Evolutionary conservation across 1,139 yeast genomes (phyloP), one percentile per base, ranked within the genome.

Genomic region (Yamadazyma taylorii): DNA sequence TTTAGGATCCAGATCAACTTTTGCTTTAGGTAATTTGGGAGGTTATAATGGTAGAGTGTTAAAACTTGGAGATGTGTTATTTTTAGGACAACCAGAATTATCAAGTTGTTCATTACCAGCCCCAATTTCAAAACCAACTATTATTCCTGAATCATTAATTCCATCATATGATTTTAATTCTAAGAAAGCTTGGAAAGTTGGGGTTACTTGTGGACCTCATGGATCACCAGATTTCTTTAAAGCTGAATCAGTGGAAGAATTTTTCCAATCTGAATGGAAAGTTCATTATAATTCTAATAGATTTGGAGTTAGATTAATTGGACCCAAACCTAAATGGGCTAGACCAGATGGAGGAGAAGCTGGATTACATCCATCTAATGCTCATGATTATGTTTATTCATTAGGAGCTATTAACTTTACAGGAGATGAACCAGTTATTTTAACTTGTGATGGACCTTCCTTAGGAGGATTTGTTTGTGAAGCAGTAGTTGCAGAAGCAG

Each of bases 261-360:
- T 92, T 64, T 88, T 90, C 57, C 53, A 70, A 5, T 75, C 80
- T 36, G 78, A 78, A 46, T 90, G 97, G 97, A 90, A 89, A 63
- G 90, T 90, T 33, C 97, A 92, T 60, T 92, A 92, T 71, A 92
- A 92, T 66, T 89, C 97, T 28, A 92, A 92, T 65, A 77, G 97
- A 62, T 90, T 90, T 62, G 98, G 97, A 58, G 95, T 92, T 30
- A 79, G 97, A 58, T 72, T 92, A 50, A 81, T 86, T 47, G 98
- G 97, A 34, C 97, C 97, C 41, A 90, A 89, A 61, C 98, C 97
- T 7, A 75, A 78, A 56, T 92, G 97, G 97, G 96, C 97, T 8
- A 80, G 97, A 66, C 61, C 75, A n/a, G 96, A 89, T 61, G 98
- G 97, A 64, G 98, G 97, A 40, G 96, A 89, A 57, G 97, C 95